Conservation (phyloP, 139 green algal species). For the Chlamydomonas urium region DNA sequence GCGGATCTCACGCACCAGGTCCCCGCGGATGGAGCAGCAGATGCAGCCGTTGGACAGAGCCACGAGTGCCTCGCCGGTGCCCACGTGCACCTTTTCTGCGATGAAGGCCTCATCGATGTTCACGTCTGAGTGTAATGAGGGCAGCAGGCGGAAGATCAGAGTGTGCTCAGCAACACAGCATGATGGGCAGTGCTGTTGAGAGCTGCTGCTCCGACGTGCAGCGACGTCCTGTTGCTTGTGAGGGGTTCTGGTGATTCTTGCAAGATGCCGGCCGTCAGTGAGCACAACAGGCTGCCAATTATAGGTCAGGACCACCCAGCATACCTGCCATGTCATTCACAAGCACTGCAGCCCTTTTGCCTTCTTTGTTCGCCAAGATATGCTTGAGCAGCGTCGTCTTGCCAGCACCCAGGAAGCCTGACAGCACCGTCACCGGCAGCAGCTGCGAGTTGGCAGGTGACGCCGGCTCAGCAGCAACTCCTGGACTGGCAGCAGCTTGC, state of each 20-base stretch:
- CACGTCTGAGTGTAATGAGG: slow-evolving; percentile 24
- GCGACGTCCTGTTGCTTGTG: too few species aligned
- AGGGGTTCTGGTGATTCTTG: too few species aligned
- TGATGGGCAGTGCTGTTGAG: too few species aligned
- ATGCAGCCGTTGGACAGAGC: slow-evolving; percentile 60
- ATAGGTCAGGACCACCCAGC: neutral
- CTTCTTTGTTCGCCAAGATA: slow-evolving; percentile 49
- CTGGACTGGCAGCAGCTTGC: too few species aligned
- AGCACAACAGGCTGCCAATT: too few species aligned
- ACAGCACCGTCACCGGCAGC: slow-evolving; percentile 67
- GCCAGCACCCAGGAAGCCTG: slow-evolving; percentile 65
- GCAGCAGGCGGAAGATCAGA: too few species aligned
- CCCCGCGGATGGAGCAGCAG: slow-evolving; percentile 54
- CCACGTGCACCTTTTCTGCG: neutral
- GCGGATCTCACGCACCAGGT: slow-evolving; percentile 38
- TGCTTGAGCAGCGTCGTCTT: slow-evolving; percentile 84
- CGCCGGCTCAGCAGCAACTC: too few species aligned
- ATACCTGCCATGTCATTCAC: slow-evolving; percentile 61
- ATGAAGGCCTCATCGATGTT: slow-evolving; percentile 61
- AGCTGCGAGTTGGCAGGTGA: too few species aligned
- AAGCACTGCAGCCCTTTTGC: slow-evolving; percentile 31
- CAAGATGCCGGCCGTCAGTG: too few species aligned
- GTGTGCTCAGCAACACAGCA: too few species aligned
- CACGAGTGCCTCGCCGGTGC: slow-evolving; percentile 43
- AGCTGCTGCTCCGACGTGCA: too few species aligned